Base-by-base conservation (phyloP, 176 grass and related monocot species). In the Poa pratensis region DNA sequence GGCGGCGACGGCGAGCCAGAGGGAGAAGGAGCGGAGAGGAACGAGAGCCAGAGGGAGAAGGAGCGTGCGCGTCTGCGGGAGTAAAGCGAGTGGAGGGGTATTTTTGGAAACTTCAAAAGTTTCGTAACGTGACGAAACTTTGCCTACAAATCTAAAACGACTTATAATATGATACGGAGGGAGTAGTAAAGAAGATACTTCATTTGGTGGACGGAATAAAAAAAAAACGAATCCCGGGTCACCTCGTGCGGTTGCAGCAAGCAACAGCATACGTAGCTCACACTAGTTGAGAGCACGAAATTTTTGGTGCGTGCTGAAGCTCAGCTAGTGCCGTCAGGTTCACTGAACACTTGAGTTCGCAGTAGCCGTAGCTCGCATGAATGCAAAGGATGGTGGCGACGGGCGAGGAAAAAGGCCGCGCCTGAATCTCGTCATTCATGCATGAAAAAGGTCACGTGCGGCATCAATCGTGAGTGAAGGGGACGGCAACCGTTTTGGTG, bases 311-410 rank as follows among this genome's bases (percentile, higher is more conserved):
- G 13, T 35, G 69, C 62, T 13, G 20, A 9, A 11, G 9, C 63
- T 69, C 40, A 9, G 8, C 63, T 69, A 69, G 81, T 73, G 42
- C 4, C 39, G 77, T 39, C 79, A 73, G 84, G 80, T 90, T 86
- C 88, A 86, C 7, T 83, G 84, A 75, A 87, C 66, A 26, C 59
- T 59, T 12, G 22, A 23, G 28, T 51, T 76, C 24, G 27, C 69
- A 51, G 22, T 55, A 55, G 18, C 8, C 18, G 54, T 58, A 22
- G 54, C 7, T 5, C 4, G 28, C 28, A 7, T 34, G 26, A 71
- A 42, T 23, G 49, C 40, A 37, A 49, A 6, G 28, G 79, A 51
- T 69, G 72, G 63, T 77, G 69, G 34, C 10, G 48, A 73, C 48
- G 13, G 71, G 72, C 46, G 24, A 28, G 17, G 43, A 43, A 24